These are phyloP conservation scores for Physcomitrellopsis africana DNA, from an alignment of 225 moss, liverwort and hornwort genomes.

Conservation along the genomic window DNA sequence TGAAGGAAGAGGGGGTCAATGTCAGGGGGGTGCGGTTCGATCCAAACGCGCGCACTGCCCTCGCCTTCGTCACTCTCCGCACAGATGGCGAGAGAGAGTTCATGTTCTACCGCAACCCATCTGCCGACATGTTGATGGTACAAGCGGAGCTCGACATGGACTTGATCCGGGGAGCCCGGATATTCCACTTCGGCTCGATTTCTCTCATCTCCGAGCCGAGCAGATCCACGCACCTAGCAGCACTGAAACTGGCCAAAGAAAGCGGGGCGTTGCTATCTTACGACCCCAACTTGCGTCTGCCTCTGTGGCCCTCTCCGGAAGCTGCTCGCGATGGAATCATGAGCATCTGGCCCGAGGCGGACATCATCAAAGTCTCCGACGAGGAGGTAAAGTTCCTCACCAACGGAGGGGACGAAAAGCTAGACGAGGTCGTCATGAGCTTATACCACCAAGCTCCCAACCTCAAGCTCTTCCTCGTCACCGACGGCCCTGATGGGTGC, in stretches of 20 bases:
- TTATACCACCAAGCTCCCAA: constrained; percentile 31
- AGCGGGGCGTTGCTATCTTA: constrained; percentile 47
- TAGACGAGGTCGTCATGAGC: constrained; percentile 24
- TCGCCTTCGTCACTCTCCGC: constrained; percentile 57
- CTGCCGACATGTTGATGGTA: constrained; percentile 52
- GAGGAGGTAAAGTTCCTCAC: constrained; percentile 58
- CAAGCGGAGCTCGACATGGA: constrained; percentile 30
- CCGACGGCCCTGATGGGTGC: constrained; percentile 58
- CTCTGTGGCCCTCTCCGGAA: constrained; percentile 54
- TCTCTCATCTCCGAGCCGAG: constrained; percentile 49
- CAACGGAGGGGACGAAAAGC: constrained; percentile 28
- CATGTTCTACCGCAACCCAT: constrained; percentile 65
- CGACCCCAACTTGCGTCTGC: constrained; percentile 62
- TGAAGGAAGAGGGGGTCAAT: constrained; percentile 31
- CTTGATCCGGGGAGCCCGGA: constrained; percentile 29
- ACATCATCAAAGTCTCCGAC: constrained; percentile 58
- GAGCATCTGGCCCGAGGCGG: constrained; percentile 54
- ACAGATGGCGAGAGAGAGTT: constrained; percentile 55
- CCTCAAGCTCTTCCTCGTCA: constrained; percentile 57
- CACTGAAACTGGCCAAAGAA: constrained; percentile 54
- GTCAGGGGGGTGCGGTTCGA: constrained; percentile 38
- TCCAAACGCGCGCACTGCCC: constrained; percentile 39
- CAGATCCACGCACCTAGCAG: constrained; percentile 35
- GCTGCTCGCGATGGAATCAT: constrained; percentile 37
- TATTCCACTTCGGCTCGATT: constrained; percentile 67